A percentile compares a stretch with the other conserved stretches of the same genome.
Conservation (phyloP, 2,329 filamentous ascomycete species). For the Pseudovirgaria hyperparasitica region DNA sequence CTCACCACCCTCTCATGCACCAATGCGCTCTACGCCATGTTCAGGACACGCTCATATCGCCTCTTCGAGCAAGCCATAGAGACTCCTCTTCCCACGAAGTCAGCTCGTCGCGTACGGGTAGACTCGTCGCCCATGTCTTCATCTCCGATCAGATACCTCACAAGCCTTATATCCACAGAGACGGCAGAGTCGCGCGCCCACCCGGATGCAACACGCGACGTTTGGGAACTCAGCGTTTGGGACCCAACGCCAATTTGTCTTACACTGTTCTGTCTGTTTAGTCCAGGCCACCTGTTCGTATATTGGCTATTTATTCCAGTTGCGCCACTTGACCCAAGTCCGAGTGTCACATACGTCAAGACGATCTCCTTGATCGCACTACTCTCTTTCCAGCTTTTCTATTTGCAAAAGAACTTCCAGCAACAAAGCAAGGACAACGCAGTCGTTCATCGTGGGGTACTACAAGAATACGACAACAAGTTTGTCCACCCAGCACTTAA, state of each 20-base stretch:
- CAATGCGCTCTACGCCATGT: conserved; percentile 75
- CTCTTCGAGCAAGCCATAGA: conserved; percentile 84
- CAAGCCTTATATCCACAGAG: conserved; percentile 48
- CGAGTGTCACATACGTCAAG: conserved; percentile 75
- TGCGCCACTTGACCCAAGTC: conserved; percentile 58
- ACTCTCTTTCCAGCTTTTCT: conserved; percentile 63
- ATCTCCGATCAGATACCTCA: conserved; percentile 66
- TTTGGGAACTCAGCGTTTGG: conserved; percentile 93
- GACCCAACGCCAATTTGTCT: conserved; percentile 78
- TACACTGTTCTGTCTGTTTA: conserved; percentile 78
- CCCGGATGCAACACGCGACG: conserved; percentile 68
- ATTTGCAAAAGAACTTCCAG: conserved; percentile 60
- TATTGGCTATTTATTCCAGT: conserved; percentile 84
- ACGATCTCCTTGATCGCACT: conserved; percentile 64
- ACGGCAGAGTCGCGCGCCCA: conserved; percentile 74
- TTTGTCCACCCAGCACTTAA: conserved; percentile 87
- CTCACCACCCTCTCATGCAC: conserved; percentile 53
- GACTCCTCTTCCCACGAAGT: conserved; percentile 61
- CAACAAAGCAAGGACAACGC: conserved; percentile 77
- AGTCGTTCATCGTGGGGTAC: conserved; percentile 79
- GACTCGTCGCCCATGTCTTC: conserved; percentile 68
- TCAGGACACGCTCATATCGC: conserved; percentile 72
- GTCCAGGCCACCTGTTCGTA: conserved; percentile 80
- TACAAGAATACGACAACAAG: conserved; percentile 93
- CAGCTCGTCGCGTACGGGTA: conserved; percentile 76